These are phyloP conservation scores for Sclerotinia spermophila DNA, from an alignment of 2,329 filamentous ascomycete genomes.

Conservation along the genomic window DNA sequence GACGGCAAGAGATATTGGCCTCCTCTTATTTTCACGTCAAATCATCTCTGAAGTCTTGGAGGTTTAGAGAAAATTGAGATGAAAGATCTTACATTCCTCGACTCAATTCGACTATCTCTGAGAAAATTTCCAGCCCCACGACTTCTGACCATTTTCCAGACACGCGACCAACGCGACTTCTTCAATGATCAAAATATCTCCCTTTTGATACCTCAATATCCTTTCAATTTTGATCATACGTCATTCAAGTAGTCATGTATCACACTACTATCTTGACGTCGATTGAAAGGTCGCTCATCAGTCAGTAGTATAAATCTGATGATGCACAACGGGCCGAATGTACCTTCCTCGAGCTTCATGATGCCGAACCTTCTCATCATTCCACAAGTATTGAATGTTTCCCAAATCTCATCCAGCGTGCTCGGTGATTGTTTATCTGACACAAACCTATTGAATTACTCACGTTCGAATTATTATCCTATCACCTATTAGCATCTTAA, in stretches of 20 bases:
- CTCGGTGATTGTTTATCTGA: background rate
- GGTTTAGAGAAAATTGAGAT: background rate
- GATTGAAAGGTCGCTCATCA: background rate
- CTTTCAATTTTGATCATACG: background rate
- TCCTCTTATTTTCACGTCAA: background rate
- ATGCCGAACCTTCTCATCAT: conserved; percentile 2
- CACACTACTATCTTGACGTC: background rate
- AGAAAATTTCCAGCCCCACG: background rate
- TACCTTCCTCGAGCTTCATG: conserved; percentile 4
- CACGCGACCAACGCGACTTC: conserved; percentile 1
- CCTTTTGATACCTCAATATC: background rate
- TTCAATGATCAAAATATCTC: background rate
- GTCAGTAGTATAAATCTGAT: conserved; percentile 6
- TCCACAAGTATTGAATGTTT: conserved; percentile 1
- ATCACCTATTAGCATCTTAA: background rate
- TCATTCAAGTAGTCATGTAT: background rate
- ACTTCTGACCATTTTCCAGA: conserved; percentile 3
- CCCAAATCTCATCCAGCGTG: background rate
- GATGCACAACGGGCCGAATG: conserved; percentile 9
- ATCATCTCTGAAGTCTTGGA: background rate
- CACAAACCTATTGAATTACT: conserved; percentile 7
- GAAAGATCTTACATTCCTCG: background rate
- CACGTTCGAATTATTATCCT: conserved; percentile 7
- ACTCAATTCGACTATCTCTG: background rate
- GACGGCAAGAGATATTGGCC: background rate